Evolutionary conservation across 257 asterid genomes (phyloP), one percentile per base, ranked within the genome.

Genomic region (Solanum corneliomulleri): DNA sequence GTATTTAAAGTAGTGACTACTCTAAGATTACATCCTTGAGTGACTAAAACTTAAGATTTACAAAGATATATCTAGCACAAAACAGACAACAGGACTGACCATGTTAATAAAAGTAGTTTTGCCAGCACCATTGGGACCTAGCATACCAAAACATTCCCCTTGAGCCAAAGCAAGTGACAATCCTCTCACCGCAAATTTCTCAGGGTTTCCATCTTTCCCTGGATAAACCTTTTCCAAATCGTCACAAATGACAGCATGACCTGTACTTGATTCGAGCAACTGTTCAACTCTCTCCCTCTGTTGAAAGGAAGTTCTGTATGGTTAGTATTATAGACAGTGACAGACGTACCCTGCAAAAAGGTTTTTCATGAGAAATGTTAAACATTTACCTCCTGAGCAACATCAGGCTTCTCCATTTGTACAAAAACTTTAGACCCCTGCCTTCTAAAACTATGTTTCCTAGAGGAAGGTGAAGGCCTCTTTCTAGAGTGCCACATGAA

Each of bases 131-230:
- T 95, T 97, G 70, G 99, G 99, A 68, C 99, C 99, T 81, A 97
- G 99, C 99, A 97, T 95, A 88, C 99, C 99, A 88, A 97, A 97
- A 92, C 99, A 97, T 93, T 97, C 99, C 45, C 98, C 98, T 60
- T 90, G 97, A 27, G 98, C 94, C 90, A 97, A 92, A 89, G 99
- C 99, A 89, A 97, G 98, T 23, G 99, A 97, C 75, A 97, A 89
- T 82, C 91, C 98, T 91, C 98, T 92, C 83, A 97, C 99, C 16
- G 99, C 99, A 87, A 91, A 86, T 88, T 97, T 97, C 89, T 93
- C 96, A 1, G 98, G 97, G 91, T 97, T 97, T 74, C 99, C 99
- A 29, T 97, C 99, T 90, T 92, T 93, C 74, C 98, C 97, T 11
- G 98, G 97, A 89, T 97, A 97, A 83, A 94, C 87, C 88, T 95